These are phyloP conservation scores for Aspergillus cejpii DNA, from an alignment of 2,329 filamentous ascomycete species.

Conservation along the genomic window DNA sequence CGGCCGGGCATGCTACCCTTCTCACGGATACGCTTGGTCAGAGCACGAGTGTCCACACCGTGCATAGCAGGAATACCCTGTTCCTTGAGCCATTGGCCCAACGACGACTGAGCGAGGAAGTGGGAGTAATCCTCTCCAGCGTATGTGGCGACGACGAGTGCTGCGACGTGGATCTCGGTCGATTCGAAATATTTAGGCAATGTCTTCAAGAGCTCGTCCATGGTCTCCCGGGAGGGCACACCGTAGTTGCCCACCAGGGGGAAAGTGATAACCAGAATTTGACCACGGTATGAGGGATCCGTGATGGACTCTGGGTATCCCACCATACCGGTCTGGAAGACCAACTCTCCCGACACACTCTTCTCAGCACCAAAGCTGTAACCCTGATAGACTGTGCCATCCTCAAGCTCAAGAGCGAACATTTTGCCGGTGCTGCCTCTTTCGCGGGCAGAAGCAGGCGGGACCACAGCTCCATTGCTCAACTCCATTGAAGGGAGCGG, in stretches of 20 bases:
- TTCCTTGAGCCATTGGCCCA: conserved; percentile 94
- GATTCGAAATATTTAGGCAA: conserved; percentile 92
- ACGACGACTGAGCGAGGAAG: conserved; percentile 80
- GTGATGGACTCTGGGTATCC: conserved; percentile 95
- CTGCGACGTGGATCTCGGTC: conserved; percentile 84
- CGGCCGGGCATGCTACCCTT: conserved; percentile 95
- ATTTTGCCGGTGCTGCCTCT: conserved; percentile 51
- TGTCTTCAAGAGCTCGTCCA: conserved; percentile 77
- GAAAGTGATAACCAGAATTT: conserved; percentile 95
- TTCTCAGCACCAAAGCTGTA: conserved; percentile 94
- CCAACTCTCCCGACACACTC: conserved; percentile 91
- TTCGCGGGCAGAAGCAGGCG: conserved; percentile 58
- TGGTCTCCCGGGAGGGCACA: conserved; percentile 76
- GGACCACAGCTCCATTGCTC: conserved; percentile 35
- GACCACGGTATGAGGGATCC: conserved; percentile 79
- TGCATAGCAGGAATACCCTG: conserved; percentile 90
- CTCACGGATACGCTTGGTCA: conserved; percentile 90
- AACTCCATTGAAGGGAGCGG: conserved; percentile 27
- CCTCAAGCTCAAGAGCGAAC: conserved; percentile 84
- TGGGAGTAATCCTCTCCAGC: conserved; percentile 93
- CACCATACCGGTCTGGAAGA: conserved; percentile 99
- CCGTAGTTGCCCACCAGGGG: conserved; percentile 96
- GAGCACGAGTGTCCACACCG: conserved; percentile 83
- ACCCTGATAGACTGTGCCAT: conserved; percentile 85
- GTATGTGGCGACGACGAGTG: conserved; percentile 84